Evolutionary conservation across 495 filamentous ascomycete genomes (phyloP), one percentile per base, ranked within the genome.

Genomic region (Penicillium crystallinum): DNA sequence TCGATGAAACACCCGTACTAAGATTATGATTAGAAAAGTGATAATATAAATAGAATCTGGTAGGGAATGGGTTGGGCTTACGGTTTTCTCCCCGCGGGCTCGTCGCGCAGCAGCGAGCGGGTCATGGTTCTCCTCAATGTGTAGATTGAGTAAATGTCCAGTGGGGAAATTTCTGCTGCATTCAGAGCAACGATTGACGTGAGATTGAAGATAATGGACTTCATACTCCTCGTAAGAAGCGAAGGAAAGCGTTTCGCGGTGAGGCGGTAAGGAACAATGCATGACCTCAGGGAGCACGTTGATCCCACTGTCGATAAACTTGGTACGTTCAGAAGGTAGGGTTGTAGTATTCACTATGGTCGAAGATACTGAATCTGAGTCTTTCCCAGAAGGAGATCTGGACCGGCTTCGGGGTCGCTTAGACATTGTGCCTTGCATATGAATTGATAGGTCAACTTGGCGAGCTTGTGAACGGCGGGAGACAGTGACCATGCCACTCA

Each of bases 111-210:
- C 83, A 33, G 73, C 76, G 39, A 97, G 74, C 2, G 88, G 76
- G 72, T 98, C 91, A 72, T 98, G 93, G 53, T 87, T 89, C 68
- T 98, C 93, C 55, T 87, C 82, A 54, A 97, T 95, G 68, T 98
- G 93, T 2, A 98, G 62, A 56, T 79, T 75, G 49, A 98, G 71
- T 45, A 93, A 85, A 51, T 80, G 79, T 33, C 78, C 73, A 0
- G 84, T 85, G 2, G 85, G 86, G 53, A 91, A 88, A 58, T 90
- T 92, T 71, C 81, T 90, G 43, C 78, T 73, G 65, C 89, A 97
- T 54, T 90, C 85, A 4, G 80, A 69, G 57, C 93, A 98, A 19
- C 93, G 82, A 67, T 98, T 91, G 34, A 80, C 81, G 66, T 98
- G 93, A 1, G 77, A 66, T 61, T 90, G 84, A 18, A 75, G 72